Evolutionary conservation across 176 grass and related monocot genomes (phyloP), one percentile per base, ranked within the genome.

Genomic region (Carex scoparia): DNA sequence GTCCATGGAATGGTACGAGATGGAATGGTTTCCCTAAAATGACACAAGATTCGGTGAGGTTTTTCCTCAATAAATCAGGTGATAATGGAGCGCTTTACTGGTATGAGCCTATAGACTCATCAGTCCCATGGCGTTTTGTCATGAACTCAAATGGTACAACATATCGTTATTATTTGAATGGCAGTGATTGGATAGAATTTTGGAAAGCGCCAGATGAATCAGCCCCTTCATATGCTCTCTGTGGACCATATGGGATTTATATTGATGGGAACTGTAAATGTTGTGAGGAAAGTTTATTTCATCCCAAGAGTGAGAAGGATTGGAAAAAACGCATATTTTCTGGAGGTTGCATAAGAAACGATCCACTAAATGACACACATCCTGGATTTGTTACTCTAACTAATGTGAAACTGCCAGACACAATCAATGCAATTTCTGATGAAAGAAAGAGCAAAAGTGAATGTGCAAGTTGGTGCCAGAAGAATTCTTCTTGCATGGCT

Each of bases 381-480:
- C 8, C 51, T 66, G 37, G 80, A 15, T 82, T 82, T 82, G 1
- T 5, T 10, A 7, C n/a, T 19, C 4, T 82, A 48, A 14, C 0
- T 28, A 61, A 82, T 64, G 35, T 66, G 1, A 82, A 82, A n/a
- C 18, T 82, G 23, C 80, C 80, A 1, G 80, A 82, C 10, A 82
- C 80, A 51, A 46, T 82, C 5, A 61, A 82, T 66, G 80, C 61
- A 13, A 31, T 53, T 66, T 82, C 59, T 14, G 11, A 8, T 82
- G 59, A 46, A 23, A 15, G 13, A 7, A 66, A 51, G 58, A 66
- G 14, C 37, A 28, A 46, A 48, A 30, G 62, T 30, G 80, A 82
- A 7, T 82, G 80, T 65, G 37, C 0, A 0, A 66, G 13, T 62
- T 82, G 37, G 80, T 82, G 80, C 60, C 27, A 1, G 11, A 66